Conservation (phyloP, 495 filamentous ascomycete genomes). For the Aspergillus asperescens region DNA sequence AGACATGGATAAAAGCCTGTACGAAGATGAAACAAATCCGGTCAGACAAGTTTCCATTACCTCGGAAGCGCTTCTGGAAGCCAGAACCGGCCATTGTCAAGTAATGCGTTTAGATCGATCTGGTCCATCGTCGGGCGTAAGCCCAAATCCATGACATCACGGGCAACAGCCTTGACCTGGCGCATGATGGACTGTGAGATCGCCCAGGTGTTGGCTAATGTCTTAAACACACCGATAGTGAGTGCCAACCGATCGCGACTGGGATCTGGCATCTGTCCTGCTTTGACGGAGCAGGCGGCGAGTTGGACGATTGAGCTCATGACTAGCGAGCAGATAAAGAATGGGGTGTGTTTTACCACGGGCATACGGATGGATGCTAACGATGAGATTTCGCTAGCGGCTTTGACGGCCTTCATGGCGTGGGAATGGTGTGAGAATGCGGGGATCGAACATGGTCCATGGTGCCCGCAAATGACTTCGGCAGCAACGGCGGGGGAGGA, state of each 20-base stretch:
- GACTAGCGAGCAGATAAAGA: constrained; percentile 77
- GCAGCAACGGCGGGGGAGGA: constrained; percentile 44
- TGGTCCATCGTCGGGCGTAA: constrained; percentile 41
- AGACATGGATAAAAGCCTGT: background rate
- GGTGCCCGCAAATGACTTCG: constrained; percentile 46
- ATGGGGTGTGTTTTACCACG: constrained; percentile 73
- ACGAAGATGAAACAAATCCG: background rate
- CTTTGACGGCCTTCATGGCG: constrained; percentile 72
- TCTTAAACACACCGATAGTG: constrained; percentile 76
- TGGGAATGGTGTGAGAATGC: constrained; percentile 55
- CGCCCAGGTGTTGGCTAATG: constrained; percentile 69
- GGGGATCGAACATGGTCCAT: constrained; percentile 46
- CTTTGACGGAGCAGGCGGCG: constrained; percentile 62
- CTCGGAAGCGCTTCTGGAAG: constrained; percentile 15
- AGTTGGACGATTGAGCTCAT: constrained; percentile 56
- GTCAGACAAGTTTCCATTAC: background rate
- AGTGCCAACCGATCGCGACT: constrained; percentile 72
- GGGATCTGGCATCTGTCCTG: constrained; percentile 62
- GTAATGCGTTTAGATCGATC: constrained; percentile 34
- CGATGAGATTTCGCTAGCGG: constrained; percentile 69
- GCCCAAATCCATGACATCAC: constrained; percentile 44
- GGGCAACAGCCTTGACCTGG: constrained; percentile 57
- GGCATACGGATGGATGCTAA: constrained; percentile 73
- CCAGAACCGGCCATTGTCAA: constrained; percentile 41
- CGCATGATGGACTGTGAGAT: constrained; percentile 66